Evolutionary conservation across 1,139 yeast species (phyloP), one percentile per base, ranked within the genome.

Genomic region (Suhomyces choctaworum): DNA sequence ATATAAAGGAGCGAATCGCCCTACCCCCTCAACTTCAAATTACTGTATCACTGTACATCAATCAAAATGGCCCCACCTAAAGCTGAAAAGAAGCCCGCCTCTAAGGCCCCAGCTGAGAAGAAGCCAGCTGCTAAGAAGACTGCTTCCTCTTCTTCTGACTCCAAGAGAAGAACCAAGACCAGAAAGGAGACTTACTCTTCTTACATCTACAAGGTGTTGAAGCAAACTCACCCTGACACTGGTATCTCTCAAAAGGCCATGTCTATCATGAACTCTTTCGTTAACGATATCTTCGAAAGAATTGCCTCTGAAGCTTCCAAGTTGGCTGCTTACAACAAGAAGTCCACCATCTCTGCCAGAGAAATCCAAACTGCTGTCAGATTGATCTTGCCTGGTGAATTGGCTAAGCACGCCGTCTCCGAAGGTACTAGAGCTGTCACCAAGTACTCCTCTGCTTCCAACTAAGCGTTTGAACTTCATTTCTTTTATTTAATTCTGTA

Each of bases 351-450:
- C 63, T 89, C 97, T 51, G 96, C 98, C 45, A 89, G 98, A 79
- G 98, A 92, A 76, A 92, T 92, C 64, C 98, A 92, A 76, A 92
- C 97, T 57, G 97, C 98, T 56, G 98, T 92, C 56, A 87, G 97
- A 81, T 84, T 92, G 66, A 92, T 92, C 75, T 85, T 92, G 62
- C 98, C 98, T 54, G 98, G 98, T 82, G 98, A 92, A 78, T 82
- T 92, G 72, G 97, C 98, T 56, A 92, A 90, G 82, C 97, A 90
- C 74, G 97, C 97, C 60, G 96, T 89, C 60, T 86, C 96, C 58
- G 97, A 90, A 76, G 97, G 97, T 80, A 90, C 97, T 60, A 89
- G 97, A 84, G 96, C 98, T 70, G 97, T 92, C 60, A 90, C 97
- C 72, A 92, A 92, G 81, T 92, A 90, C 82, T 88, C 97, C 62